Conservation (phyloP, 495 filamentous ascomycete genomes). For the Aspergillus mulundensis region DNA sequence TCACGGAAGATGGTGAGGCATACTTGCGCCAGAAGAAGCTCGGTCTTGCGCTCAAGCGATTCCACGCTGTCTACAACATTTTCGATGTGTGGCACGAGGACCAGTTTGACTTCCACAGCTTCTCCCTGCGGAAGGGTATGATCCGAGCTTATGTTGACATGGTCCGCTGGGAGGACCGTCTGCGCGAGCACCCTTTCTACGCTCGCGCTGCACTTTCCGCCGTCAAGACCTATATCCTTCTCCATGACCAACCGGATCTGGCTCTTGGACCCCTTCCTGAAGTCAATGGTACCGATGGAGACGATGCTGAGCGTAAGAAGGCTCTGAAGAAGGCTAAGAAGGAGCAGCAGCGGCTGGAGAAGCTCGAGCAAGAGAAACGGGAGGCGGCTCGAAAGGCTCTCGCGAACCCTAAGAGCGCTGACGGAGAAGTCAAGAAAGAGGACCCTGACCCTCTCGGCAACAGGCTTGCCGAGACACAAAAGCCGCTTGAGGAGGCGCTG, state of each 20-base stretch:
- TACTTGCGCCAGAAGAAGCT: constrained; percentile 79
- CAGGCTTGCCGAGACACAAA: constrained; percentile 70
- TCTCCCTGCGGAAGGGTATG: constrained; percentile 92
- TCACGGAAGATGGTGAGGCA: constrained; percentile 91
- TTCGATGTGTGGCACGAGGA: constrained; percentile 98
- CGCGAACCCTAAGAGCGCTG: constrained; percentile 48
- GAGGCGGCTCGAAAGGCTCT: constrained; percentile 45
- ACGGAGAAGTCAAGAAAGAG: constrained; percentile 65
- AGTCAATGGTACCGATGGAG: constrained; percentile 52
- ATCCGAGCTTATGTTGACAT: constrained; percentile 93
- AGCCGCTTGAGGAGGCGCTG: constrained; percentile 79
- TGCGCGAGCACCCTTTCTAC: constrained; percentile 92
- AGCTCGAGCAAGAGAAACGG: constrained; percentile 76
- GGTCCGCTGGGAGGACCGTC: constrained; percentile 88
- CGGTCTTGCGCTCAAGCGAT: constrained; percentile 85
- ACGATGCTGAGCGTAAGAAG: constrained; percentile 79
- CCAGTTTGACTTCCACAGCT: constrained; percentile 98
- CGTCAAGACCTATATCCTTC: constrained; percentile 70
- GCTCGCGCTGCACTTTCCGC: constrained; percentile 79
- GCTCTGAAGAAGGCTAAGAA: constrained; percentile 92
- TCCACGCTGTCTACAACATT: constrained; percentile 79
- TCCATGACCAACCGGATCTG: constrained; percentile 73
- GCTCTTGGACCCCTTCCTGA: constrained; percentile 47
- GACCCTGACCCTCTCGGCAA: constrained; percentile 82
- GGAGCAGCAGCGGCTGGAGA: constrained; percentile 79